Evolutionary conservation across 2,329 filamentous ascomycete species (phyloP).

Genomic region (Fusarium nematophilum): DNA sequence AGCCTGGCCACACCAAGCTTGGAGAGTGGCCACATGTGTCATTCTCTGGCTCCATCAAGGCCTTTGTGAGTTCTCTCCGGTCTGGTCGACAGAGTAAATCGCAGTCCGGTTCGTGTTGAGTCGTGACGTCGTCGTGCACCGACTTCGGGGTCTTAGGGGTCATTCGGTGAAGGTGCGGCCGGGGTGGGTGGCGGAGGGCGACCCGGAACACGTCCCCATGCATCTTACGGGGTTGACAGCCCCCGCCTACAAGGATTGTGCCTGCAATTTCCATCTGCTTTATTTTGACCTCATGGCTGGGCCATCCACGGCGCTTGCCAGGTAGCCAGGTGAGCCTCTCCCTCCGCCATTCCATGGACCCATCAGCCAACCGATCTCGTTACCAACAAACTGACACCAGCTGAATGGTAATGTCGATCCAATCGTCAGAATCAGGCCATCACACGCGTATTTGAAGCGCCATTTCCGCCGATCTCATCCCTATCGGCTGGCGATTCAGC

Average conservation of each 20-base stretch:
- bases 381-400: neutral
- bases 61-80: neutral
- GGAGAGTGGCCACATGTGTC: neutral
- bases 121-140: too few species aligned
- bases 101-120: too few species aligned
- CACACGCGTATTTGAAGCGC: neutral
- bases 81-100: neutral
- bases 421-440: constrained; percentile 3
- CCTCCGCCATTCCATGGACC: neutral
- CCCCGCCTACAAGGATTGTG: constrained; percentile 8
- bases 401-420: neutral
- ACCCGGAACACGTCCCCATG: too few species aligned
- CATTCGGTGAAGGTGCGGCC: too few species aligned
- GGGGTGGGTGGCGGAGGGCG: too few species aligned
- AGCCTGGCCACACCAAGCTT: neutral
- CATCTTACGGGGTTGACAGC: neutral
- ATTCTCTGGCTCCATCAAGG: neutral
- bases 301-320: too few species aligned
- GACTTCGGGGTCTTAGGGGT: too few species aligned
- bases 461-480: neutral
- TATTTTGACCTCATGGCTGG: constrained; percentile 3
- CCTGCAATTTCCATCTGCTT: neutral
- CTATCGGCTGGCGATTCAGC: neutral
- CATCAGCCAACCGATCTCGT: neutral
- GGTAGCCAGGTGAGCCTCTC: neutral